A percentile compares a stretch with the other conserved stretches of the same genome.
phyloP scores from a whole-genome alignment of 106 monocot species.

The Iris macrosiphon region DNA sequence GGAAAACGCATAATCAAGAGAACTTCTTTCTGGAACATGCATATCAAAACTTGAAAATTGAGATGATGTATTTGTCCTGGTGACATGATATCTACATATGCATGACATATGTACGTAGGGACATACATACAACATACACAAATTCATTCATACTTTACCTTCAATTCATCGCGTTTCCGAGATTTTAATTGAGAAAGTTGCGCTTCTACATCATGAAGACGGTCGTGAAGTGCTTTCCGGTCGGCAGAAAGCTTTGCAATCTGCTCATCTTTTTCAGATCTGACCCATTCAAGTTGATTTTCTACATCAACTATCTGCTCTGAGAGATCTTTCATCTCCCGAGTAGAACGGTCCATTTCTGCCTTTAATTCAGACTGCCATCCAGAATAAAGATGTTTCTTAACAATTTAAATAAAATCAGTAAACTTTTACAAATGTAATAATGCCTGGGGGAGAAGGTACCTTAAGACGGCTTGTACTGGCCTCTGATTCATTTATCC shows the following conservation, averaged over 20 bases:
- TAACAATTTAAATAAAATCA: conserved; percentile 1
- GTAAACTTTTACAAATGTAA: too few species aligned
- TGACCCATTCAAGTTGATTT: conserved; percentile 87
- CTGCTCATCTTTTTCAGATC: conserved; percentile 90
- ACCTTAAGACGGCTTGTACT: conserved; percentile 62
- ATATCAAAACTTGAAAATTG: too few species aligned
- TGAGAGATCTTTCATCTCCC: conserved; percentile 67
- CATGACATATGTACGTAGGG: too few species aligned
- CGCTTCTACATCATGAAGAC: conserved; percentile 80
- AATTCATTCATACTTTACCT: too few species aligned
- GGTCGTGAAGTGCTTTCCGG: conserved; percentile 71
- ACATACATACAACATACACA: too few species aligned
- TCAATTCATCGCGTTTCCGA: conserved; percentile 78
- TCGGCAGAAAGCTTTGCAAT: conserved; percentile 67
- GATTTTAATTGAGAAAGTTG: conserved; percentile 81
- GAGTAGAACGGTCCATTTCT: conserved; percentile 61
- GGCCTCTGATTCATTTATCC: conserved; percentile 70
- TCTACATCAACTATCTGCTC: conserved; percentile 70
- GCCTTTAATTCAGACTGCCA: conserved; percentile 72
- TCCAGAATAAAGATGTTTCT: conserved; percentile 3
- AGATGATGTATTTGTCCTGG: too few species aligned
- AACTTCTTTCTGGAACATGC: too few species aligned
- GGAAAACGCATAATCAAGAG: too few species aligned
- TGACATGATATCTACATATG: too few species aligned
- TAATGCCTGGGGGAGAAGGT: too few species aligned